Evolutionary conservation across 768 basidiomycete species (phyloP).

Genomic region (Leccinum truebloodii): DNA sequence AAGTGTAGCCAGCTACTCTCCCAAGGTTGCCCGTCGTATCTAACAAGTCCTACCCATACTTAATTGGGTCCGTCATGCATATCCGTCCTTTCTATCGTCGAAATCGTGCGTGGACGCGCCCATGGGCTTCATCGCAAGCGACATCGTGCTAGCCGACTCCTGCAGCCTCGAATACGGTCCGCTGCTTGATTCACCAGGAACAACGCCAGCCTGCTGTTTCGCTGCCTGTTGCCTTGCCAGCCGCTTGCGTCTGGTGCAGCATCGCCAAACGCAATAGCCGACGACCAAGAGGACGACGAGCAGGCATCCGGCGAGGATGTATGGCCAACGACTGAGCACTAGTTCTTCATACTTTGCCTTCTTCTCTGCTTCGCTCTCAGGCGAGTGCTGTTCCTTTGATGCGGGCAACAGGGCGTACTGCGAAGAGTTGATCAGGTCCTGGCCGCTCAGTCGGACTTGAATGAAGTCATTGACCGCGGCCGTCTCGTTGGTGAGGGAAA

Average conservation of each 20-base stretch:
- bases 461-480: slow-evolving; percentile 69
- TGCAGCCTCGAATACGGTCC: slow-evolving; percentile 28
- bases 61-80: slow-evolving; percentile 3
- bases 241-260: slow-evolving; percentile 51
- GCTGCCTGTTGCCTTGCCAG: slow-evolving; percentile 26
- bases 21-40: slow-evolving; percentile 19
- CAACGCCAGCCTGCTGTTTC: slow-evolving; percentile 18
- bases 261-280: slow-evolving; percentile 57
- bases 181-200: neutral
- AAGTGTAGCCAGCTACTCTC: slow-evolving; percentile 35
- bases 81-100: slow-evolving; percentile 22
- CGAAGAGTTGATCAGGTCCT: slow-evolving; percentile 54
- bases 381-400: slow-evolving; percentile 59
- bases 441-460: slow-evolving; percentile 56
- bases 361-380: slow-evolving; percentile 62
- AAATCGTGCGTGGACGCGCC: slow-evolving; percentile 19
- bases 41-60: slow-evolving; percentile 6
- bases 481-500: slow-evolving; percentile 54
- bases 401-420: slow-evolving; percentile 62
- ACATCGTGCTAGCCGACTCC: slow-evolving; percentile 31
- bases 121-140: slow-evolving; percentile 33
- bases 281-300: slow-evolving; percentile 46
- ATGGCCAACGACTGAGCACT: slow-evolving; percentile 72
- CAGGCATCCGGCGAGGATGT: slow-evolving; percentile 64
- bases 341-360: slow-evolving; percentile 64